Evolutionary conservation across 2,329 filamentous ascomycete species (phyloP), one percentile per base, ranked within the genome.

Genomic region (Aspergillus latus): DNA sequence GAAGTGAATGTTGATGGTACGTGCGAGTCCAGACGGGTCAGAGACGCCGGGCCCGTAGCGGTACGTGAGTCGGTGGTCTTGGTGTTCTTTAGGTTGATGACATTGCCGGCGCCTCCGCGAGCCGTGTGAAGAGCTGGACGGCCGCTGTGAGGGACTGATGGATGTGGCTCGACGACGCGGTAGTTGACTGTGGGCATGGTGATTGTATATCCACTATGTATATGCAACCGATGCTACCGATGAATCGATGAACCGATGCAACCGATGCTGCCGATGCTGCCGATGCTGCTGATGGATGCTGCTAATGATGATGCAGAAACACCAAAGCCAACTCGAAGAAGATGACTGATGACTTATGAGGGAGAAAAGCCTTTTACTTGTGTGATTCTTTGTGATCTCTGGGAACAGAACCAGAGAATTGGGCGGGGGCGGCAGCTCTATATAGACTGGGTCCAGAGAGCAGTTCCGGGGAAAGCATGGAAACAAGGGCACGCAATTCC

Each of bases 141-240:
- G 63, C 71, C 72, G 53, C 67, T 65, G 55, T 76, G 73, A 54
- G 79, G 76, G 64, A 83, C 76, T 52, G 83, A 81, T 16, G 84
- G 84, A 72, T 86, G 84, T 60, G 84, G 84, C 68, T 87, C 84
- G 70, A 82, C 78, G 68, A 86, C 78, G 66, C 77, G 78, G 77
- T 83, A 84, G 65, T 75, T 71, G 57, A 62, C 54, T 43, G 70
- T 66, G 44, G 75, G 67, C 70, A 70, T 73, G 56, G 50, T 59
- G 50, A 9, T 21, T 21, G 21, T 21, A 21, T 21, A 21, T 21
- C 21, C 21, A 21, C 21, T 21, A 21, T 2, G 21, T 21, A 21
- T 21, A 21, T 21, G 21, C 21, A 21, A 21, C 21, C 21, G 21
- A 21, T 16, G 16, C 16, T 16, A 16, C 16, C 16, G 16, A 16